Percentiles rank a stretch among this genome's conserved stretches.
Conservation (phyloP, 2,329 filamentous ascomycete species). For the Trichoderma asperellum region DNA sequence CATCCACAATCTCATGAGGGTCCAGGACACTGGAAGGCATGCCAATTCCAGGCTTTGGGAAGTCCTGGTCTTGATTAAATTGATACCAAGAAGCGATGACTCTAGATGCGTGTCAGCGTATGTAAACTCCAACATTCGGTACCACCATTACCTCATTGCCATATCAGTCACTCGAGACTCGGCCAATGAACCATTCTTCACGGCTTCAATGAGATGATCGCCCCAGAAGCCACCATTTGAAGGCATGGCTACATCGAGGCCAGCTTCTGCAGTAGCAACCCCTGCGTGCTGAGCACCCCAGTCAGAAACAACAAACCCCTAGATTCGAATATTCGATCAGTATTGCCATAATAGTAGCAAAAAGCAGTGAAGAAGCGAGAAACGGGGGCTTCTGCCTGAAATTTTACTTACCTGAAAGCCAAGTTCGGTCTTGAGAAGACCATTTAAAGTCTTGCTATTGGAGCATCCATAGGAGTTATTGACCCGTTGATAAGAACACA, state of each 20-base stretch:
- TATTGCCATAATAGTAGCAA: neutral
- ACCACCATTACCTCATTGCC: constrained; percentile 48
- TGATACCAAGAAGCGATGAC: constrained; percentile 61
- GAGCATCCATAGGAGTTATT: constrained; percentile 74
- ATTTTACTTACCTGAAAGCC: constrained; percentile 50
- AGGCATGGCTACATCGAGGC: constrained; percentile 75
- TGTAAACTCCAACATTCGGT: neutral
- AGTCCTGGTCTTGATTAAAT: constrained; percentile 54
- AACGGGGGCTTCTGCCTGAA: neutral
- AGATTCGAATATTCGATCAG: constrained; percentile 32
- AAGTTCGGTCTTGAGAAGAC: constrained; percentile 65
- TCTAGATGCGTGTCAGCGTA: constrained; percentile 31
- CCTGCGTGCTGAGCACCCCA: constrained; percentile 70
- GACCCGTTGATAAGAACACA: constrained; percentile 70
- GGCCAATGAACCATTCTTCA: constrained; percentile 63
- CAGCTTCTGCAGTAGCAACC: constrained; percentile 63
- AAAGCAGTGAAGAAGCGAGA: neutral
- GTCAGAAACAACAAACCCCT: constrained; percentile 68
- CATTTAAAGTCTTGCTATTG: constrained; percentile 69
- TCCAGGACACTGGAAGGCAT: constrained; percentile 54
- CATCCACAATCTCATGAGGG: constrained; percentile 59
- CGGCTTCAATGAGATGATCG: constrained; percentile 59
- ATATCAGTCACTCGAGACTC: constrained; percentile 63
- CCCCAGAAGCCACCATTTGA: constrained; percentile 47
- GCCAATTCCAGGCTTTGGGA: constrained; percentile 54